phyloP scores from a whole-genome alignment of 305 asterid species.

The Fraxinus paxiana region DNA sequence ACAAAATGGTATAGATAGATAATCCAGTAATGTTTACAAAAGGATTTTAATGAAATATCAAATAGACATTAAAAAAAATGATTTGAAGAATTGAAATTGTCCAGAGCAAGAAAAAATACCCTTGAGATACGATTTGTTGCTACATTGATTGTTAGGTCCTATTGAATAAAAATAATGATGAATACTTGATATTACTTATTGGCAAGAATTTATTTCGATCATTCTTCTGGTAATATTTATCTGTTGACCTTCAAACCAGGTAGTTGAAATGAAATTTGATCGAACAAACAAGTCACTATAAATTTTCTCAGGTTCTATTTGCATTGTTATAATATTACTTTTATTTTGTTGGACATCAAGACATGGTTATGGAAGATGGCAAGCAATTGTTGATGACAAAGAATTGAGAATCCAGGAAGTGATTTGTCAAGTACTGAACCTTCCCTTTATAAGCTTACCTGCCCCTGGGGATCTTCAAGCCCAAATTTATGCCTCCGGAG shows the following conservation, averaged over 20 bases:
- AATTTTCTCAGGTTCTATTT: conserved; percentile 3
- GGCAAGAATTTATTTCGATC: conserved; percentile 8
- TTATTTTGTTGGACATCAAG: conserved; percentile 40
- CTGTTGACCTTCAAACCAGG: conserved; percentile 19
- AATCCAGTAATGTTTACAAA: not conserved
- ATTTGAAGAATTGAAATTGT: not conserved
- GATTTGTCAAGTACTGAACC: conserved; percentile 83
- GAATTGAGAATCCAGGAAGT: conserved; percentile 75
- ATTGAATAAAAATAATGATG: conserved; percentile 17
- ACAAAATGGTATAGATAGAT: conserved; percentile 7
- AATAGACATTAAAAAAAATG: not conserved
- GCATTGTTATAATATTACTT: conserved; percentile 20
- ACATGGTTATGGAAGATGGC: conserved; percentile 99
- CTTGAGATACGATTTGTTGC: not conserved
- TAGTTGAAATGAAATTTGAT: conserved; percentile 2
- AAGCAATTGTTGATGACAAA: conserved; percentile 89
- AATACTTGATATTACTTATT: conserved; percentile 12
- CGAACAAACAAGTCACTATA: not conserved
- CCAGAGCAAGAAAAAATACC: not conserved
- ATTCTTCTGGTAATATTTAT: not conserved
- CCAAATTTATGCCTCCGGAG: conserved; percentile 38
- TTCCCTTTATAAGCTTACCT: conserved; percentile 54
- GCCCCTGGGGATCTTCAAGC: conserved; percentile 57
- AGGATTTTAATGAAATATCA: not conserved
- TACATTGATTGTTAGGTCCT: conserved; percentile 19